Conservation (phyloP, 1,139 yeast genomes). For the Saccharomyces hybrid region DNA sequence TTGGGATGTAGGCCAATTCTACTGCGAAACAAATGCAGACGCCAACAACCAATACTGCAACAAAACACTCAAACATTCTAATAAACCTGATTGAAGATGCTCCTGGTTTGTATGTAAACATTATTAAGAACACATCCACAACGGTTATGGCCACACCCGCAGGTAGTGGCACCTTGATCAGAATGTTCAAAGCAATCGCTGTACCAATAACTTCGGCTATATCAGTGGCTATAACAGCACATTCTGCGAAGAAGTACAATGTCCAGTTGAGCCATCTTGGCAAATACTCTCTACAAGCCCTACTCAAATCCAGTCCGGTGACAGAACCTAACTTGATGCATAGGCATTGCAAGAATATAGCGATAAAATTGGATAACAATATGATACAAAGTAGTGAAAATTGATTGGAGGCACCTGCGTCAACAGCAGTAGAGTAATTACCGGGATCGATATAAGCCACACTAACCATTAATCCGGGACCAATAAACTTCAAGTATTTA, state of each 20-base stretch:
- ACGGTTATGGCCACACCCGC: constrained; percentile 73
- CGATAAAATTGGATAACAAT: constrained; percentile 60
- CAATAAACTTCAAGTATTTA: constrained; percentile 57
- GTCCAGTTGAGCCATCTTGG: constrained; percentile 53
- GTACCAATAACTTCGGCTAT: constrained; percentile 83
- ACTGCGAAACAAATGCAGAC: constrained; percentile 72
- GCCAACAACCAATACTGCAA: constrained; percentile 57
- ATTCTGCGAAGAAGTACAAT: constrained; percentile 65
- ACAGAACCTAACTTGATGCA: constrained; percentile 74
- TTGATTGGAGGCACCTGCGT: constrained; percentile 66
- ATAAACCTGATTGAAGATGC: constrained; percentile 56
- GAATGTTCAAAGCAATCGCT: constrained; percentile 73
- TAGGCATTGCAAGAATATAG: constrained; percentile 63
- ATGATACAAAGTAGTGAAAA: constrained; percentile 61
- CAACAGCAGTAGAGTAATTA: constrained; percentile 70
- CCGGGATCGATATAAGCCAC: constrained; percentile 87
- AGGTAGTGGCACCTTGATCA: constrained; percentile 60
- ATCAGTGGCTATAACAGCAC: constrained; percentile 79
- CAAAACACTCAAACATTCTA: constrained; percentile 57
- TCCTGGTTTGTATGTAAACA: constrained; percentile 69
- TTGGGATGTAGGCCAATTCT: constrained; percentile 52
- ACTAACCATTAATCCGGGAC: constrained; percentile 70
- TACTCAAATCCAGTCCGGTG: constrained; percentile 70
- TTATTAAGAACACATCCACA: constrained; percentile 63
- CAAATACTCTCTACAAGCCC: constrained; percentile 55